phyloP scores from a whole-genome alignment of 768 basidiomycete genomes.

The Clitopilus passeckerianus region DNA sequence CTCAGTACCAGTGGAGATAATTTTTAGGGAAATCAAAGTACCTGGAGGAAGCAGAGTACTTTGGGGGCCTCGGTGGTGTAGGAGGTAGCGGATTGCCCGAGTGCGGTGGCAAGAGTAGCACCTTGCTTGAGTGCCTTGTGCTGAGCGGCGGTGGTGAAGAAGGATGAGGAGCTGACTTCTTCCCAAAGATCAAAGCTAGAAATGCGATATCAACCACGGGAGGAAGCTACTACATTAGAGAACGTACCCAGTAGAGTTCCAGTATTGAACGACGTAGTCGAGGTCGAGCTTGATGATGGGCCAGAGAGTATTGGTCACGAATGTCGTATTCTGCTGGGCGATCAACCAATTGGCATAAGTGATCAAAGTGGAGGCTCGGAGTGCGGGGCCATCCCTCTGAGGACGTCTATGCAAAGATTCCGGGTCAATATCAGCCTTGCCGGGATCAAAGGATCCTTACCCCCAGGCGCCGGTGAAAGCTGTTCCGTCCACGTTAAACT shows the following conservation, averaged over 20 bases:
- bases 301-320: slow-evolving; percentile 54
- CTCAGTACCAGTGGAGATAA: slow-evolving; percentile 33
- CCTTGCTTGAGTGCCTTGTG: slow-evolving; percentile 74
- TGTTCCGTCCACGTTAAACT: slow-evolving; percentile 61
- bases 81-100: slow-evolving; percentile 40
- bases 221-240: not conserved
- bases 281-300: slow-evolving; percentile 70
- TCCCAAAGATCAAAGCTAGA: slow-evolving; percentile 73
- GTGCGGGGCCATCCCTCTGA: slow-evolving; percentile 68
- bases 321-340: slow-evolving; percentile 37
- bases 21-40: slow-evolving; percentile 56
- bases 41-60: slow-evolving; percentile 76
- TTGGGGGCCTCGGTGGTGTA: slow-evolving; percentile 60
- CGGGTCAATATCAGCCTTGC: not conserved
- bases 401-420: slow-evolving; percentile 33
- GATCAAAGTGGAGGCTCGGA: slow-evolving; percentile 63
- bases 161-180: slow-evolving; percentile 66
- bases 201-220: slow-evolving; percentile 4
- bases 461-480: slow-evolving; percentile 54
- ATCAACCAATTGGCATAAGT: slow-evolving; percentile 63
- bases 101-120: slow-evolving; percentile 49
- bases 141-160: slow-evolving; percentile 80
- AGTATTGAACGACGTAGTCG: slow-evolving; percentile 61
- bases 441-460: slow-evolving; percentile 7
- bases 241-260: slow-evolving; percentile 58